phyloP scores from a whole-genome alignment of 352 stramenopile species.

The Globisporangium sylvaticum region DNA sequence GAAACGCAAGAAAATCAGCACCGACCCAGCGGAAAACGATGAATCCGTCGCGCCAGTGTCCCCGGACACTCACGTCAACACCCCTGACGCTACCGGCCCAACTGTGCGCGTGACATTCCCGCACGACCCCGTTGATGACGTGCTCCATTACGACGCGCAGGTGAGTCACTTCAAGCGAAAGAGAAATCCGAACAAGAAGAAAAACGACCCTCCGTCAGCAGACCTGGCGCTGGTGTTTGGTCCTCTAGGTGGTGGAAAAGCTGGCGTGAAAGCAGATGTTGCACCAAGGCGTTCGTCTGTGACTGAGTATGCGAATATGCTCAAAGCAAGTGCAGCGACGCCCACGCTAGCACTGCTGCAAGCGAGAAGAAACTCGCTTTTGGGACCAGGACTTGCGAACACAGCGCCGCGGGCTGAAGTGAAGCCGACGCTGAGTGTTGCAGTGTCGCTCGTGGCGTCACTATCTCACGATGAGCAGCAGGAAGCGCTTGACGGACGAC shows the following conservation, averaged over 20 bases:
- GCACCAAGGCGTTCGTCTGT: background rate
- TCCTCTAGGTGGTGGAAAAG: background rate
- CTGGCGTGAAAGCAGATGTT: background rate
- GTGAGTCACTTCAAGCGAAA: conserved; percentile 61
- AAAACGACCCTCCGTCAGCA: background rate
- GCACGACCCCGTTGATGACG: conserved; percentile 26
- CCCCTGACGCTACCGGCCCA: conserved; percentile 33
- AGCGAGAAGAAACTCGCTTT: conserved; percentile 6
- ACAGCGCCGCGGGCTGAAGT: conserved; percentile 15
- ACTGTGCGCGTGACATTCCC: conserved; percentile 64
- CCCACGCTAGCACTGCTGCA: background rate
- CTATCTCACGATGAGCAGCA: conserved; percentile 70
- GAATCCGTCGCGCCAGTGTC: conserved; percentile 58
- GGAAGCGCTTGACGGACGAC: conserved; percentile 54
- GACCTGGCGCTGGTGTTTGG: conserved; percentile 34
- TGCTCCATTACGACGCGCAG: conserved; percentile 35
- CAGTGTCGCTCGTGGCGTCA: conserved; percentile 65
- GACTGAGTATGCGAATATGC: conserved; percentile 4
- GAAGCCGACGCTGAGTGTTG: conserved; percentile 53
- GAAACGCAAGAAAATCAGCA: conserved; percentile 45
- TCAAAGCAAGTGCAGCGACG: background rate
- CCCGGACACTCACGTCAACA: conserved; percentile 71
- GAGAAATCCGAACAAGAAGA: conserved; percentile 18
- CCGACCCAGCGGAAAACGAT: conserved; percentile 42
- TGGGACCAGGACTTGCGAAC: background rate